These are phyloP conservation scores for Cicer cuneatum DNA, from an alignment of 306 rosid genomes.

Conservation along the genomic window DNA sequence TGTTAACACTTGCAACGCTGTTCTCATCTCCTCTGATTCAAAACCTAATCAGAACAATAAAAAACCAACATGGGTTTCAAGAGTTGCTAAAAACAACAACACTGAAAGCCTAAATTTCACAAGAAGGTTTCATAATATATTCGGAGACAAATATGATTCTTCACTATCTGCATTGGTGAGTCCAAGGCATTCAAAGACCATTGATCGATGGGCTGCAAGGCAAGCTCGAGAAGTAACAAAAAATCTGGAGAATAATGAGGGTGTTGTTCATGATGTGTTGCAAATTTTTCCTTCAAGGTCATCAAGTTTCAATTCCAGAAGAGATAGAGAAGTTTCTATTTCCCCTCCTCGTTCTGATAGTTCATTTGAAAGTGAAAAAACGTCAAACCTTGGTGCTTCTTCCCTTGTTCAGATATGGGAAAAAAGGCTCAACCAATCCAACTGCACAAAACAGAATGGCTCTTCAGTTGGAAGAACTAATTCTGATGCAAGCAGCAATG, in stretches of 20 bases:
- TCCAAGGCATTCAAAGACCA: constrained; percentile 19
- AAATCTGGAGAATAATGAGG: constrained; percentile 38
- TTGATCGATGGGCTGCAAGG: constrained; percentile 46
- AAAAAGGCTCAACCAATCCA: constrained; percentile 61
- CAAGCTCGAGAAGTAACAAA: constrained; percentile 44
- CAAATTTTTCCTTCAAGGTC: constrained; percentile 25
- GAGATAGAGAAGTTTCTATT: constrained; percentile 39
- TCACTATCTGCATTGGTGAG: constrained; percentile 12
- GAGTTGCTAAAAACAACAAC: constrained; percentile 39
- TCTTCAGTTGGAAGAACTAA: constrained; percentile 1
- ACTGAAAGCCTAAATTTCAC: constrained; percentile 8
- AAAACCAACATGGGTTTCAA: constrained; percentile 41
- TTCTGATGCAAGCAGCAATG: constrained; percentile 36
- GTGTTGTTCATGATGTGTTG: constrained; percentile 36
- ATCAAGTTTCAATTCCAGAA: constrained; percentile 31
- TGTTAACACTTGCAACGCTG: no score
- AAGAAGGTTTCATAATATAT: neutral
- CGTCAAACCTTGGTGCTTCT: constrained; percentile 64
- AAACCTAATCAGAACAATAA: constrained; percentile 26
- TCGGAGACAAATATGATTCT: constrained; percentile 8
- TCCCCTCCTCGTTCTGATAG: constrained; percentile 41
- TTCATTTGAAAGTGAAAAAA: constrained; percentile 22
- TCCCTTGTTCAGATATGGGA: constrained; percentile 91
- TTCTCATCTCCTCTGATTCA: neutral
- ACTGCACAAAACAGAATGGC: constrained; percentile 32